Evolutionary conservation across 2,329 filamentous ascomycete species (phyloP), one percentile per base, ranked within the genome.

Genomic region (Sarocladium brachiariae): DNA sequence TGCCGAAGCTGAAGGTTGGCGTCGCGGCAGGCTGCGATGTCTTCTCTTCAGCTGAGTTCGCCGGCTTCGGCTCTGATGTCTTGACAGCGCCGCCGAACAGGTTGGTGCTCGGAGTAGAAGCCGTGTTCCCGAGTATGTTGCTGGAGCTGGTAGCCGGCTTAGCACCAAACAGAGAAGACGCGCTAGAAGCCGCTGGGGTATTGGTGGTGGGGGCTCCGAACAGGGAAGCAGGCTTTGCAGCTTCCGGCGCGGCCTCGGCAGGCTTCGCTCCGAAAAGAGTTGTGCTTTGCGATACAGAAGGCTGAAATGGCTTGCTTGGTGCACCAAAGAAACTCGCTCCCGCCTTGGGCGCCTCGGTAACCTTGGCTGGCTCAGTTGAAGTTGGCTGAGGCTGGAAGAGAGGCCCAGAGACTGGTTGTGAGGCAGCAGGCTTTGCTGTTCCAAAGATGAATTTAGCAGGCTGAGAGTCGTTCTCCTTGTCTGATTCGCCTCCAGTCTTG

Each of bases 381-480:
- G 61, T 52, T 9, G 65, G 59, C 57, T 70, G 69, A 9, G 39
- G 47, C 18, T 56, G 54, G 54, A 71, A 71, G 1, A 69, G 54
- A 14, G 61, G 61, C 3, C 58, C 61, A 47, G 63, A 57, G 21
- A 38, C 55, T 5, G 63, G 53, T 48, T 67, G 69, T 3, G 43
- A 21, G 14, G 16, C 33, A 49, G 61, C 49, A 8, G 62, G 50
- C 16, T 57, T 46, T 33, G n/a, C n/a, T n/a, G 58, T 50, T n/a
- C 63, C 65, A 25, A 64, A 63, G 23, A 61, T 16, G 5, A 56
- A 55, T 49, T 67, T 68, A 37, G 65, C 50, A 30, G 63, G 59
- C 50, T 67, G 60, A 6, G 65, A 64, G 52, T 67, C 67, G 46
- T 72, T 72, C 59, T 73, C 70, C 59, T 72, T 73, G 57, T 73